Evolutionary conservation across 495 filamentous ascomycete species (phyloP), one percentile per base, ranked within the genome.

Genomic region (Trichoderma asperelloides): DNA sequence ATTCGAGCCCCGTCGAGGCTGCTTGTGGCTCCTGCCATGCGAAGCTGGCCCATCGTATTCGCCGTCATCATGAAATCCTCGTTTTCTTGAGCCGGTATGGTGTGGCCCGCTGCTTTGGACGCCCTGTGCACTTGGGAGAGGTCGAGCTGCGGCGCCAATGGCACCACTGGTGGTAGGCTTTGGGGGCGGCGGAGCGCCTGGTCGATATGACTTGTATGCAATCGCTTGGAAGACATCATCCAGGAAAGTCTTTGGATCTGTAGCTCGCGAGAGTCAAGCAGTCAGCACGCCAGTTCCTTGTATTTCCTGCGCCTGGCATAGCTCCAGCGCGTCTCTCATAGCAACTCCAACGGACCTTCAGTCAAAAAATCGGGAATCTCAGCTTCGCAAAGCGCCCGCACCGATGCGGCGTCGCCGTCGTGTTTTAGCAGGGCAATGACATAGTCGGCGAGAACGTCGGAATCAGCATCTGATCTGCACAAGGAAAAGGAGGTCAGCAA

Each of bases 401-500:
- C 88, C 64, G 88, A 82, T 5, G 89, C 84, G n/a, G 86, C 84
- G 25, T 87, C 83, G 68, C 90, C 90, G 71, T 97, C 92, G 65
- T 91, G 87, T 66, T 86, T 86, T 40, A 97, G 81, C 12, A 98
- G 86, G n/a, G 94, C 94, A 39, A 97, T 80, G 0, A 98, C 91
- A 73, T 97, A 98, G 73, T 98, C 95, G 39, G 93, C 93, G 18
- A 98, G 88, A 3, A 98, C 92, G 72, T 97, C 93, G 37, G 92
- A 88, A 75, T 98, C 95, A 62, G 93, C 95, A 76, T 97, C 95
- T 16, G 93, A 96, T 66, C 92, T 96, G 68, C 11, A 71, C 21
- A 33, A 65, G 41, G 30, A 63, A 23, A 67, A 57, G 65, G 62
- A 27, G 65, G 39, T 41, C 28, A 43, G 62, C 51, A 23, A 37